Evolutionary conservation across 2,329 filamentous ascomycete genomes (phyloP).

Genomic region (Sphaceloma murrayae): DNA sequence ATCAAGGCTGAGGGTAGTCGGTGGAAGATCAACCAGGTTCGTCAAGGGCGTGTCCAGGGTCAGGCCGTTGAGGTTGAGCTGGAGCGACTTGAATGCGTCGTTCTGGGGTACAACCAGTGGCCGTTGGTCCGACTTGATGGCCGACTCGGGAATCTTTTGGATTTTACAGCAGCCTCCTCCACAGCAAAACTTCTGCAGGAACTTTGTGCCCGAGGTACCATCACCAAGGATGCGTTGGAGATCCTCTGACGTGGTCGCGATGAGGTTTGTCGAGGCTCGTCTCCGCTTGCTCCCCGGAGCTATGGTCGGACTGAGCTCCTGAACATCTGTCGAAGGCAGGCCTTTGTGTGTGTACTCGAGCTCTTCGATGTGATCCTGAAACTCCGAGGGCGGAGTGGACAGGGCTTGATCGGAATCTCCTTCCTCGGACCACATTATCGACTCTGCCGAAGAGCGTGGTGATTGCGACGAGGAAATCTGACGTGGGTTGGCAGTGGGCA

Average conservation of each 20-base stretch:
- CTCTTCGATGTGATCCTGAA: conserved; percentile 36
- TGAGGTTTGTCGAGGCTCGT: conserved; percentile 59
- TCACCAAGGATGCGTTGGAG: conserved; percentile 49
- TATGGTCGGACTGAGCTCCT: conserved; percentile 1
- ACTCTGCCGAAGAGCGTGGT: conserved; percentile 34
- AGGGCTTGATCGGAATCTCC: conserved; percentile 35
- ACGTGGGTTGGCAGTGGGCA: conserved; percentile 13
- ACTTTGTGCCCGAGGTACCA: conserved; percentile 46
- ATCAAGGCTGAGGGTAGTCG: conserved; percentile 55
- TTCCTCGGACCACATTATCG: conserved; percentile 32
- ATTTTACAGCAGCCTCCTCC: conserved; percentile 56
- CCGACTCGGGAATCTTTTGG: conserved; percentile 43
- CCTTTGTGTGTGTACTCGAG: conserved; percentile 26
- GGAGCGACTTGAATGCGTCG: conserved; percentile 69
- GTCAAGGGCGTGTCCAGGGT: conserved; percentile 61
- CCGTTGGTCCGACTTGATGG: conserved; percentile 33
- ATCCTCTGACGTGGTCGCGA: conserved; percentile 48
- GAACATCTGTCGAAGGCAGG: conserved; percentile 17
- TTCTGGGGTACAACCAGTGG: conserved; percentile 62
- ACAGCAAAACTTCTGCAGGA: conserved; percentile 54
- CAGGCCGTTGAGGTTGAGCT: conserved; percentile 65
- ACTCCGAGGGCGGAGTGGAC: conserved; percentile 37
- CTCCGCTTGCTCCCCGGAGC: conserved; percentile 26
- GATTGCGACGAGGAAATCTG: conserved; percentile 22
- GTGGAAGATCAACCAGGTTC: conserved; percentile 60